Evolutionary conservation across 192 early-diverging fungal species (phyloP).

Genomic region (Backusella tuberculispora): DNA sequence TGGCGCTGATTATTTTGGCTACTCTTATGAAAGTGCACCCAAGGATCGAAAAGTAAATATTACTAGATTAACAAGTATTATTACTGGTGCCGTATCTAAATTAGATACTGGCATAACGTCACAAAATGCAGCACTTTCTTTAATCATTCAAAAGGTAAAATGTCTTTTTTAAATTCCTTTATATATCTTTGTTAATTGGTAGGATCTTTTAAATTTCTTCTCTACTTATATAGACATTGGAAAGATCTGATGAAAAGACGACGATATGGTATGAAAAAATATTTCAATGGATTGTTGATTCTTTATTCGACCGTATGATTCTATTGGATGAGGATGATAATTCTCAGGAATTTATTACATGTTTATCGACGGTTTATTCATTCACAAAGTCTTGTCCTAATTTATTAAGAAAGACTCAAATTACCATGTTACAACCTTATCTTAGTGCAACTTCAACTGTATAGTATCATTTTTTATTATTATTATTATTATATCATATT

Average conservation of each 20-base stretch:
- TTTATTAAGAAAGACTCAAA: constrained; percentile 40
- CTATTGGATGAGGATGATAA: constrained; percentile 60
- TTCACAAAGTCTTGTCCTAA: constrained; percentile 39
- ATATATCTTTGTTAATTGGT: no score
- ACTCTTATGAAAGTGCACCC: constrained; percentile 13
- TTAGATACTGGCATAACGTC: not conserved
- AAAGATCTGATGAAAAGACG: constrained; percentile 47
- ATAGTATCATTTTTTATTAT: not conserved
- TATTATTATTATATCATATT: not conserved
- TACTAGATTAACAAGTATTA: constrained; percentile 8
- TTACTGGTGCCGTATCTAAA: constrained; percentile 19
- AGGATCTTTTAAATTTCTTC: constrained; percentile 38
- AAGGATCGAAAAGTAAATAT: constrained; percentile 24
- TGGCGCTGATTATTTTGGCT: constrained; percentile 20
- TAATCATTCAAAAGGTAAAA: constrained; percentile 27
- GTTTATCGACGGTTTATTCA: constrained; percentile 33
- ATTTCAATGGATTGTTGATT: constrained; percentile 71
- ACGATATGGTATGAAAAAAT: constrained; percentile 52
- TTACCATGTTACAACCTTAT: constrained; percentile 61
- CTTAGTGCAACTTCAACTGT: constrained; percentile 44
- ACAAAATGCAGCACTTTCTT: constrained; percentile 42
- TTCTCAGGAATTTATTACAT: constrained; percentile 25
- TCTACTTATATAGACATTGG: constrained; percentile 41
- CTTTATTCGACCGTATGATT: constrained; percentile 73
- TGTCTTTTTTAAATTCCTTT: not conserved